phyloP scores from a whole-genome alignment of 352 stramenopile genomes.

The Paralagenidium karlingii region DNA sequence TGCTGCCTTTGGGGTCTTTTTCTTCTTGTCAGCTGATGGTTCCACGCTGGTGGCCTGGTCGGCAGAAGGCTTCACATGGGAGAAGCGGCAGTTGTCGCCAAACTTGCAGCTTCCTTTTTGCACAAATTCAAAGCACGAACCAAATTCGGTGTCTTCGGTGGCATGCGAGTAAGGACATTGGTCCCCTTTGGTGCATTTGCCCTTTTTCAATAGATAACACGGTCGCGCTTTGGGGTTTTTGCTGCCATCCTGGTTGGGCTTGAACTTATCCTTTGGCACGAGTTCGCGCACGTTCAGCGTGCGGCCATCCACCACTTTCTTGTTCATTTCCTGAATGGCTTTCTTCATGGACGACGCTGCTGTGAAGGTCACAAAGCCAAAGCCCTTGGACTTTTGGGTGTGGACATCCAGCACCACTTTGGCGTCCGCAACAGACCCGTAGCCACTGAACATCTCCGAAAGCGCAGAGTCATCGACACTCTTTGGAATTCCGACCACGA shows the following conservation, averaged over 20 bases:
- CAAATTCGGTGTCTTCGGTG: slow-evolving; percentile 52
- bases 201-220: slow-evolving; percentile 66
- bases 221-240: too few species aligned
- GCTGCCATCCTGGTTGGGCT: slow-evolving; percentile 19
- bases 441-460: slow-evolving; percentile 56
- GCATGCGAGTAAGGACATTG: slow-evolving; percentile 65
- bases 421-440: slow-evolving; percentile 53
- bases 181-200: slow-evolving; percentile 60
- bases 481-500: slow-evolving; percentile 71
- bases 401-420: slow-evolving; percentile 56
- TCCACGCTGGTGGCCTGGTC: not conserved
- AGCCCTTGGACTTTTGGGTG: slow-evolving; percentile 51
- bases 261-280: slow-evolving; percentile 58
- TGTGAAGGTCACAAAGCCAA: slow-evolving; percentile 79
- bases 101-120: slow-evolving; percentile 59
- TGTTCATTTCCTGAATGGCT: slow-evolving; percentile 69
- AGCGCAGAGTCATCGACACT: slow-evolving; percentile 52
- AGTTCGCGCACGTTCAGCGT: slow-evolving; percentile 65
- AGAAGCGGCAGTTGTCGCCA: slow-evolving; percentile 62
- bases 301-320: slow-evolving; percentile 38
- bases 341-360: slow-evolving; percentile 47
- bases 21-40: not conserved
- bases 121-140: slow-evolving; percentile 71
- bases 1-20: not conserved
- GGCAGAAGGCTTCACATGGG: slow-evolving; percentile 14